Evolutionary conservation across 305 asterid species (phyloP).

Genomic region (Fraxinus sp.): DNA sequence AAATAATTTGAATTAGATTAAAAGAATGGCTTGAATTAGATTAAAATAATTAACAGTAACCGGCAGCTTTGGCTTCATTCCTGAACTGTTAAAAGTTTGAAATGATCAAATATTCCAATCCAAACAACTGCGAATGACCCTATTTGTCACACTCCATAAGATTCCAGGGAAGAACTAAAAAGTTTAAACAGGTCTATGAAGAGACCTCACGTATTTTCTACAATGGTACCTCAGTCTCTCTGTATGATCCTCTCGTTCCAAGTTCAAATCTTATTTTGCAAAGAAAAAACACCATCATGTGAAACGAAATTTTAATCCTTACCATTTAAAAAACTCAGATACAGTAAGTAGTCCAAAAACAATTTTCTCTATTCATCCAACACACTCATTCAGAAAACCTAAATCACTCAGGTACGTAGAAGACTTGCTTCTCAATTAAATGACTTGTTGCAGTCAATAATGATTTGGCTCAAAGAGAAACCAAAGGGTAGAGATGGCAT

Average conservation of each 20-base stretch:
- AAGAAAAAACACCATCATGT: neutral
- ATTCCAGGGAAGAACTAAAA: neutral
- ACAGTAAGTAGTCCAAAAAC: neutral
- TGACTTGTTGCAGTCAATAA: neutral
- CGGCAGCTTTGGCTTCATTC: neutral
- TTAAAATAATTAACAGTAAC: neutral
- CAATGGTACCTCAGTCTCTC: neutral
- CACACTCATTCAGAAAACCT: neutral
- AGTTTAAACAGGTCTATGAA: neutral
- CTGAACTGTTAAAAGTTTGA: neutral
- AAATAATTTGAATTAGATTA: neutral
- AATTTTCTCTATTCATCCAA: neutral
- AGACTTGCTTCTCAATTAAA: neutral
- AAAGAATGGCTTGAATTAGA: neutral
- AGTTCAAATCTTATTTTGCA: neutral
- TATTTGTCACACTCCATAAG: neutral
- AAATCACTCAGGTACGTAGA: neutral
- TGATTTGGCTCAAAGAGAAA: neutral
- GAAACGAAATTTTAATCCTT: neutral
- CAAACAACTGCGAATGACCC: neutral
- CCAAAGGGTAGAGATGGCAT: neutral
- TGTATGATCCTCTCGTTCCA: neutral
- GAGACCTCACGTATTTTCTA: neutral
- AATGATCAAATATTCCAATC: neutral
- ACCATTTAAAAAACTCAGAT: neutral